A percentile compares a stretch with the other conserved stretches of the same genome.
These are phyloP conservation scores for Dendrocalamus sinicus DNA, from an alignment of 176 grass and related monocot genomes.

Conservation along the genomic window DNA sequence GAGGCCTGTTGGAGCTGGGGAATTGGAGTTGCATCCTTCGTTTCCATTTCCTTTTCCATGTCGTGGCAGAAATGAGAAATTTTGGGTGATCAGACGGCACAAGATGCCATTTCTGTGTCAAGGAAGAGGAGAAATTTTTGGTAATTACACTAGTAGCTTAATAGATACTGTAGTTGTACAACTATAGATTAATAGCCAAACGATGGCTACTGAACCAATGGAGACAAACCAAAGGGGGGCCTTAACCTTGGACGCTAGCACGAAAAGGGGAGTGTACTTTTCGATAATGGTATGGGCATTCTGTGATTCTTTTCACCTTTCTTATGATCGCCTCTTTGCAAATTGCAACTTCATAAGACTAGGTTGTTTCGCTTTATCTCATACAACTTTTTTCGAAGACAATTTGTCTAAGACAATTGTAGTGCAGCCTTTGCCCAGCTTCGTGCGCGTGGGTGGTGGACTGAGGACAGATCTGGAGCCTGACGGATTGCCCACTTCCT, in stretches of 20 bases:
- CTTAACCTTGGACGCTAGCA: neutral
- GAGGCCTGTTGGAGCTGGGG: neutral
- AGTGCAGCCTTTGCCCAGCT: slow-evolving; percentile 48
- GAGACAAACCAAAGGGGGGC: neutral
- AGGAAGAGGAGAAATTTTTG: neutral
- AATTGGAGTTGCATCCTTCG: neutral
- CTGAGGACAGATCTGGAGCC: slow-evolving; percentile 33
- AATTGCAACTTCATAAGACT: neutral
- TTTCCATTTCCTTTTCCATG: neutral
- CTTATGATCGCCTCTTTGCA: neutral
- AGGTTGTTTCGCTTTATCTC: neutral
- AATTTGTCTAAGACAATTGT: neutral
- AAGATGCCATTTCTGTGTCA: neutral
- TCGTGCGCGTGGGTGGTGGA: slow-evolving; percentile 30
- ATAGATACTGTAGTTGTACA: neutral
- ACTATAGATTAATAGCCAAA: neutral
- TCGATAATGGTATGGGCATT: neutral
- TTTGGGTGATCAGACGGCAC: neutral
- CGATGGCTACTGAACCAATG: neutral
- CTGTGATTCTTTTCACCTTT: neutral
- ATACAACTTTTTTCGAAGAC: neutral
- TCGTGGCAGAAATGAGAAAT: neutral
- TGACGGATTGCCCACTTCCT: slow-evolving; percentile 31
- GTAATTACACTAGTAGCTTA: neutral
- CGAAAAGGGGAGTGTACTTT: neutral